A percentile compares a stretch with the other conserved stretches of the same genome.
Conservation (phyloP, 2,329 filamentous ascomycete species). For the Botrytis fragariae region DNA sequence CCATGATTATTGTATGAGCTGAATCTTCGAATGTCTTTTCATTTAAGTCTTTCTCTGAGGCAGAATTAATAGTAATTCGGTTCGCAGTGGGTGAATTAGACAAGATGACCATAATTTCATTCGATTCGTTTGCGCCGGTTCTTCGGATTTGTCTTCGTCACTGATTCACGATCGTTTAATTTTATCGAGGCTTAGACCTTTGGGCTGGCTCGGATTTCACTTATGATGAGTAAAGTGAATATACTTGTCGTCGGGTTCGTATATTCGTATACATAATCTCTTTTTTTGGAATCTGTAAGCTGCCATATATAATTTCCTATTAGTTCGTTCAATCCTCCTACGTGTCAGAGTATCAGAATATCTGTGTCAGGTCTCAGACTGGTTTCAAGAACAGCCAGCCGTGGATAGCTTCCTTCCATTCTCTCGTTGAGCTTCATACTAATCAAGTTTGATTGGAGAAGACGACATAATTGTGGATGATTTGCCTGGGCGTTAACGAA, state of each 20-base stretch:
- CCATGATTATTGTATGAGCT: not conserved
- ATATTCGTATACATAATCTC: not conserved
- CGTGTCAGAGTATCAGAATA: conserved; percentile 12
- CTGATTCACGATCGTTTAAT: conserved; percentile 4
- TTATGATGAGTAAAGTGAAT: not conserved
- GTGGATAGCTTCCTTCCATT: not conserved
- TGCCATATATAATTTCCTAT: not conserved
- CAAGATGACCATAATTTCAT: conserved; percentile 17
- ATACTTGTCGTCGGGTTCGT: not conserved
- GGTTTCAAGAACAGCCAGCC: conserved; percentile 6
- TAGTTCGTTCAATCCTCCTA: not conserved
- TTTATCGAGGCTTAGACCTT: conserved; percentile 9
- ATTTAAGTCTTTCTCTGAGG: not conserved
- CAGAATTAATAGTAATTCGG: not conserved
- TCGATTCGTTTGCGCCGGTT: conserved; percentile 1
- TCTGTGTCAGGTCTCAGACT: not conserved
- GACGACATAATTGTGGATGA: not conserved
- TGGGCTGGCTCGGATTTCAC: not conserved
- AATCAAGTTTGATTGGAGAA: not conserved
- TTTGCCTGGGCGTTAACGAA: not conserved
- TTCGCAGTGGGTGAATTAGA: conserved; percentile 8
- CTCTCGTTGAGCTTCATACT: not conserved
- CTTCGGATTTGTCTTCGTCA: conserved; percentile 2
- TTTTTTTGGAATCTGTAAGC: not conserved
- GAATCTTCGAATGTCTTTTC: not conserved